Percentiles rank a stretch among this genome's conserved stretches.
These are phyloP conservation scores for Coemansia sp. DNA, from an alignment of 192 early-diverging fungal species.

Conservation along the genomic window DNA sequence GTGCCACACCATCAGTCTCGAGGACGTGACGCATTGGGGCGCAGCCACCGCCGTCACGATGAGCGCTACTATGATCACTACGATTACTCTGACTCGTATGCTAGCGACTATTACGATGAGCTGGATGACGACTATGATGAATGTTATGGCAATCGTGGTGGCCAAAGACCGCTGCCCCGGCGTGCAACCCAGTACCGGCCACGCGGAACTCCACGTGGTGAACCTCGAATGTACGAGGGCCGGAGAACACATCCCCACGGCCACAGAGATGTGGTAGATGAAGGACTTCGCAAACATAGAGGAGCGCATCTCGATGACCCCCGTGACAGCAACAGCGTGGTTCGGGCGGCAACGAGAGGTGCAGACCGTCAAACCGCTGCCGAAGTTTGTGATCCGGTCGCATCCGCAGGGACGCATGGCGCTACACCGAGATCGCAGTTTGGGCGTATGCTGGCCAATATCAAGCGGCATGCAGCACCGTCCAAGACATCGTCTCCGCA, in stretches of 20 bases:
- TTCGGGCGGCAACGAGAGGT: not conserved
- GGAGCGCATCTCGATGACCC: slow-evolving; percentile 36
- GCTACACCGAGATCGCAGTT: slow-evolving; percentile 40
- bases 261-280: not conserved
- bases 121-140: slow-evolving; percentile 22
- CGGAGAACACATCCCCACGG: not conserved
- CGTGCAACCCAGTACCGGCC: not conserved
- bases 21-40: slow-evolving; percentile 14
- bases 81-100: slow-evolving; percentile 35
- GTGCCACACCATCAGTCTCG: slow-evolving; percentile 15
- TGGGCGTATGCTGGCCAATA: slow-evolving; percentile 48
- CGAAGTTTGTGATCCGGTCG: not conserved
- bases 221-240: not conserved
- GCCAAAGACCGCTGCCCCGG: not conserved
- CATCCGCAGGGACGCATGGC: not conserved
- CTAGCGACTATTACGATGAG: slow-evolving; percentile 36
- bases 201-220: not conserved
- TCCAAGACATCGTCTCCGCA: not conserved
- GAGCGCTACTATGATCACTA: slow-evolving; percentile 29
- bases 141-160: slow-evolving; percentile 5
- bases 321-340: slow-evolving; percentile 28
- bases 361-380: not conserved
- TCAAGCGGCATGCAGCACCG: slow-evolving; percentile 21
- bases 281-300: not conserved
- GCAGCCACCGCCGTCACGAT: slow-evolving; percentile 10